Evolutionary conservation across 495 filamentous ascomycete genomes (phyloP).

Genomic region (Daldinia caldariorum): DNA sequence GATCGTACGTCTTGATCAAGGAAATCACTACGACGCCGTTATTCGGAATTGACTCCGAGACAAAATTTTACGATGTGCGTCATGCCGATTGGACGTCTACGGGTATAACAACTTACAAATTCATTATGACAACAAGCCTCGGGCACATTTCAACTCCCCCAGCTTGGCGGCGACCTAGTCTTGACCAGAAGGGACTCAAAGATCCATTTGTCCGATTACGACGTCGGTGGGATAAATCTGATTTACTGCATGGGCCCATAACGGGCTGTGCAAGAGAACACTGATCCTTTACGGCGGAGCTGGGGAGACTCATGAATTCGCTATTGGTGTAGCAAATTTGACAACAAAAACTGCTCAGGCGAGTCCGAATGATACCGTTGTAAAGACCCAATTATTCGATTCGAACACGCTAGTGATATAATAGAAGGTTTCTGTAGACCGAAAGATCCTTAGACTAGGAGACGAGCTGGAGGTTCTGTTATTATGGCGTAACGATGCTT

Average conservation of each 20-base stretch:
- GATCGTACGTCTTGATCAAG: slow-evolving; percentile 57
- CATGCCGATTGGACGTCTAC: slow-evolving; percentile 68
- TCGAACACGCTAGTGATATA: slow-evolving; percentile 44
- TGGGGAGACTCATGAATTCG: slow-evolving; percentile 74
- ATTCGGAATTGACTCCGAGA: slow-evolving; percentile 54
- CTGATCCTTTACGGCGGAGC: slow-evolving; percentile 76
- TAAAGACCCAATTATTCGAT: slow-evolving; percentile 61
- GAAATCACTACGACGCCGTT: slow-evolving; percentile 70
- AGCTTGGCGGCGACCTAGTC: slow-evolving; percentile 68
- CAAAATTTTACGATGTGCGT: slow-evolving; percentile 70
- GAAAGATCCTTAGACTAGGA: slow-evolving; percentile 56
- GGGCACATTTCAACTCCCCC: slow-evolving; percentile 72
- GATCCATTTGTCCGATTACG: slow-evolving; percentile 76
- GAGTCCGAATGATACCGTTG: slow-evolving; percentile 50
- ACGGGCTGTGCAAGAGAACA: slow-evolving; percentile 48
- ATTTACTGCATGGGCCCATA: slow-evolving; percentile 68
- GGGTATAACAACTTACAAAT: slow-evolving; percentile 66
- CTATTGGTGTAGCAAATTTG: slow-evolving; percentile 50
- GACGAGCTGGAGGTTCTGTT: slow-evolving; percentile 57
- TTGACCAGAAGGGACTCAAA: slow-evolving; percentile 79
- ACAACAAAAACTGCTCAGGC: slow-evolving; percentile 35
- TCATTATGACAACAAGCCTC: slow-evolving; percentile 67
- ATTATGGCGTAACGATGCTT: slow-evolving; percentile 69
- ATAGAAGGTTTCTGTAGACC: slow-evolving; percentile 26
- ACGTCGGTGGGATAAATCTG: slow-evolving; percentile 68